Percentiles rank a stretch among this genome's conserved stretches.
Conservation (phyloP, 2,329 filamentous ascomycete species). For the Kalaharituber pfeilii region DNA sequence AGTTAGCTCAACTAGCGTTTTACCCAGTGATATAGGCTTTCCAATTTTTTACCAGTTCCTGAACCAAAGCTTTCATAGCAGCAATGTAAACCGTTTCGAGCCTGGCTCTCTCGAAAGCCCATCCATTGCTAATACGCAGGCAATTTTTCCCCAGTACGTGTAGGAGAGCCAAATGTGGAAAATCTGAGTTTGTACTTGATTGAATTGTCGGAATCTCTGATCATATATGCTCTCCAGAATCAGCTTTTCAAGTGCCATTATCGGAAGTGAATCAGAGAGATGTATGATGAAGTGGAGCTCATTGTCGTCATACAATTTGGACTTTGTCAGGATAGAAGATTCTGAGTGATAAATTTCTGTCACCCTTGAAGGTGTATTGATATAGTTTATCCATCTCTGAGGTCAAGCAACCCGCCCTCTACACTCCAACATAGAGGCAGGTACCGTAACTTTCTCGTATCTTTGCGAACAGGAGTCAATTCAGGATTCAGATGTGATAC, state of each 20-base stretch:
- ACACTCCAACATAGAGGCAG: conserved; percentile 59
- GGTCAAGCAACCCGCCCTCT: conserved; percentile 56
- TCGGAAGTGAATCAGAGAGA: conserved; percentile 71
- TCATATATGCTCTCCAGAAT: conserved; percentile 75
- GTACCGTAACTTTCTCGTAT: conserved; percentile 80
- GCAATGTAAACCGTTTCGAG: conserved; percentile 97
- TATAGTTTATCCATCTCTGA: conserved; percentile 76
- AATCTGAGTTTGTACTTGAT: conserved; percentile 97
- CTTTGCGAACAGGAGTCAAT: conserved; percentile 35
- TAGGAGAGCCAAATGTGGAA: conserved; percentile 96
- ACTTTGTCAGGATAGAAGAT: conserved; percentile 80
- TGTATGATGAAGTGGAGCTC: conserved; percentile 97
- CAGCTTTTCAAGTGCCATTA: conserved; percentile 74
- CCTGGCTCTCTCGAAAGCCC: conserved; percentile 87
- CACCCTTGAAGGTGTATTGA: conserved; percentile 78
- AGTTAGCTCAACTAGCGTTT: conserved; percentile 87
- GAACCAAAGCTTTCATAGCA: conserved; percentile 95
- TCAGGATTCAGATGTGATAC: conserved; percentile 1
- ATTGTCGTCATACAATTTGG: conserved; percentile 86
- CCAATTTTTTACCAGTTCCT: conserved; percentile 95
- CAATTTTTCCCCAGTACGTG: conserved; percentile 92
- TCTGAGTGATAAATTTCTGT: conserved; percentile 98
- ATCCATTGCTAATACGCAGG: conserved; percentile 95
- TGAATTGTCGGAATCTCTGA: conserved; percentile 86
- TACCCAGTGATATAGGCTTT: conserved; percentile 66